These are phyloP conservation scores for Globisporangium parvum DNA, from an alignment of 352 stramenopile genomes.

Conservation along the genomic window DNA sequence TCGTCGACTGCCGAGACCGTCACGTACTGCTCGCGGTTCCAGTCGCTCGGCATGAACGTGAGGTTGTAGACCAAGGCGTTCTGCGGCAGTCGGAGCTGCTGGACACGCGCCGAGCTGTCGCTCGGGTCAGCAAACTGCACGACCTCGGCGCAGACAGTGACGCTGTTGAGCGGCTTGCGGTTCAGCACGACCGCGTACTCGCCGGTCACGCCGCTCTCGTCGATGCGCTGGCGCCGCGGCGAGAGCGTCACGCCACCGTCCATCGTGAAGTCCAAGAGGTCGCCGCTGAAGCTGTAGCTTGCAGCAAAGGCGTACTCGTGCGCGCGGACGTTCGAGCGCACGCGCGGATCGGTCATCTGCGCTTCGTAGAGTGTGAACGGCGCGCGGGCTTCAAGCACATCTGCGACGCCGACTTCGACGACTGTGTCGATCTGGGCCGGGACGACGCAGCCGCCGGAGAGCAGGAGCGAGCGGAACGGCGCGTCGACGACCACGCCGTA, in stretches of 20 bases:
- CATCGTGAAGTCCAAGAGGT: slow-evolving; percentile 67
- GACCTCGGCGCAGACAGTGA: slow-evolving; percentile 37
- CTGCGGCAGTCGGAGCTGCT: slow-evolving; percentile 40
- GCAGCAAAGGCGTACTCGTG: slow-evolving; percentile 49
- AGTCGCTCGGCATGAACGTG: slow-evolving; percentile 46
- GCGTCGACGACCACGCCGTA: slow-evolving; percentile 47
- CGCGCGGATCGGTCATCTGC: slow-evolving; percentile 42
- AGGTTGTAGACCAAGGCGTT: slow-evolving; percentile 16
- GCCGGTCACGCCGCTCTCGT: slow-evolving; percentile 38
- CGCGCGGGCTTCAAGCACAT: slow-evolving; percentile 33
- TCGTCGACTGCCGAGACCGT: slow-evolving; percentile 52
- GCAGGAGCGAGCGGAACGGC: slow-evolving; percentile 41
- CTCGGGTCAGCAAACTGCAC: slow-evolving; percentile 26
- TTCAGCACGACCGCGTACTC: slow-evolving; percentile 72
- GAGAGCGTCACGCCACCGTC: slow-evolving; percentile 59
- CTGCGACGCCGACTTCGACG: slow-evolving; percentile 37
- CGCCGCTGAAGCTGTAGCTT: slow-evolving; percentile 41
- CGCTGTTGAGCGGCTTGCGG: slow-evolving; percentile 41
- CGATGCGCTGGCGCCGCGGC: slow-evolving; percentile 34
- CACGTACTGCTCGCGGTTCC: slow-evolving; percentile 67
- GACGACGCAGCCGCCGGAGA: slow-evolving; percentile 37
- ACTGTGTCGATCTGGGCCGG: slow-evolving; percentile 33
- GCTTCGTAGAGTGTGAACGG: slow-evolving; percentile 37
- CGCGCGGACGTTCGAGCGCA: slow-evolving; percentile 15
- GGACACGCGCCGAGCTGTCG: slow-evolving; percentile 12